phyloP scores from a whole-genome alignment of 495 filamentous ascomycete genomes.

The Penicillium salamii region DNA sequence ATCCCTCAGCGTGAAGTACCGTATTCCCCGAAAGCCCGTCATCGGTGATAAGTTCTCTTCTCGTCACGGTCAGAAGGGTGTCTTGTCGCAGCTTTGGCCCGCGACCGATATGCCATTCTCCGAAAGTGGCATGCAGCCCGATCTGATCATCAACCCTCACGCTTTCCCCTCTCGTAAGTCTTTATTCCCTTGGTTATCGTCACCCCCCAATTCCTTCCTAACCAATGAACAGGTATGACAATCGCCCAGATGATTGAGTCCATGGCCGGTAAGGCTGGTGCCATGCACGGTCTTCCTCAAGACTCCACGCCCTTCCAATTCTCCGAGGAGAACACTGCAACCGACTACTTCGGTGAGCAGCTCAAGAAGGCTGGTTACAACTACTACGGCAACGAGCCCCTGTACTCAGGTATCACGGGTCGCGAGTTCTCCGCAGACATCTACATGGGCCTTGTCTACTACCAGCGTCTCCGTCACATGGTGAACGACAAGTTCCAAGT shows the following conservation, averaged over 20 bases:
- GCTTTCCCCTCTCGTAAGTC: constrained; percentile 90
- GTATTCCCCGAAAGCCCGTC: constrained; percentile 83
- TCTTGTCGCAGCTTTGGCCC: constrained; percentile 96
- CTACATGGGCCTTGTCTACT: constrained; percentile 95
- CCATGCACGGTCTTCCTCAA: constrained; percentile 90
- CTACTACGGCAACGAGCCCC: constrained; percentile 96
- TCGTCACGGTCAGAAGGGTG: constrained; percentile 60
- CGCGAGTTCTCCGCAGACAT: constrained; percentile 93
- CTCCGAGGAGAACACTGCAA: constrained; percentile 85
- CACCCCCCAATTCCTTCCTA: constrained; percentile 7
- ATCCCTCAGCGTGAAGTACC: constrained; percentile 84
- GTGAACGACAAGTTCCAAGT: constrained; percentile 99
- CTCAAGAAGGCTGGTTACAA: constrained; percentile 93
- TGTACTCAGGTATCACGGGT: constrained; percentile 95
- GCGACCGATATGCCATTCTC: constrained; percentile 94
- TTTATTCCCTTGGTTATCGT: neutral
- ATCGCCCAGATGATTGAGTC: constrained; percentile 99
- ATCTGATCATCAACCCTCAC: constrained; percentile 98
- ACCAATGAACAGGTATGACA: constrained; percentile 65
- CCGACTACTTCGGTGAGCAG: constrained; percentile 94
- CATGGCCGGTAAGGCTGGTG: constrained; percentile 89
- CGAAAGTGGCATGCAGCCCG: constrained; percentile 93
- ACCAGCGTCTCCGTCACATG: constrained; percentile 97
- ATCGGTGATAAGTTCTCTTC: constrained; percentile 73
- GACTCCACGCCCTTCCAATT: constrained; percentile 94